Base-by-base conservation (phyloP, 306 rosid genomes). In the Citrullus amarus region DNA sequence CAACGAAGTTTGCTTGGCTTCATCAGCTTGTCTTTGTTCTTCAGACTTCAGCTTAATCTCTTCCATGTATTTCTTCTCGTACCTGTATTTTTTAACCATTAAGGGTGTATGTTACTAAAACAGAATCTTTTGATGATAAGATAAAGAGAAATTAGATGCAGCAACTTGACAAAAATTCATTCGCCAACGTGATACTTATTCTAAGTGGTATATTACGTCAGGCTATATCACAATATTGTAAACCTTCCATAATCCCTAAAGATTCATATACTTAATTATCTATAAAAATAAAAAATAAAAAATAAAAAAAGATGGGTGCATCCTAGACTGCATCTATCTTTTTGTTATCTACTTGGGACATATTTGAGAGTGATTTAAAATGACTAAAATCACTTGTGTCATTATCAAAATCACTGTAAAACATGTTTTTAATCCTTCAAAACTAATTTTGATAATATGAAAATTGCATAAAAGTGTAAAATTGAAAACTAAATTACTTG, bases 61-160 rank as follows among this genome's bases (percentile, higher is more conserved):
- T 86, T 96, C 98, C 91, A 85, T 82, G 83, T 96, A 94, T 81
- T 82, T 84, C 85, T 89, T 92, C 85, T 92, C 98, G 86, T 59
- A 92, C 82, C 98, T 94, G 90, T 34, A 65, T 70, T 81, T 46
- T 75, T 65, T 18, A 78, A 77, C 72, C 58, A 84, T 72, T 58
- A 53, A 22, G 36, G 28, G 38, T 32, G 81, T 68, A 44, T 65
- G 43, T 44, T 44, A 81, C 34, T 57, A 11, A 50, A 53, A 32
- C 59, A 81, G 70, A 36, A 51, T 57, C 67, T 38, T 75, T 75
- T 18, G 79, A 6, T 55, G 79, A 34, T 75, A 51, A 39, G 50
- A 43, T 61, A 3, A 25, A 22, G 20, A 20, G 43, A 72, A 72
- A 48, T 44, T 72, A 28, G 44, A 50, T 48, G 56, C 39, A 48